A percentile compares a stretch with the other conserved stretches of the same genome.
phyloP scores from a whole-genome alignment of 139 green algal species.

The Ulvella scutata region DNA sequence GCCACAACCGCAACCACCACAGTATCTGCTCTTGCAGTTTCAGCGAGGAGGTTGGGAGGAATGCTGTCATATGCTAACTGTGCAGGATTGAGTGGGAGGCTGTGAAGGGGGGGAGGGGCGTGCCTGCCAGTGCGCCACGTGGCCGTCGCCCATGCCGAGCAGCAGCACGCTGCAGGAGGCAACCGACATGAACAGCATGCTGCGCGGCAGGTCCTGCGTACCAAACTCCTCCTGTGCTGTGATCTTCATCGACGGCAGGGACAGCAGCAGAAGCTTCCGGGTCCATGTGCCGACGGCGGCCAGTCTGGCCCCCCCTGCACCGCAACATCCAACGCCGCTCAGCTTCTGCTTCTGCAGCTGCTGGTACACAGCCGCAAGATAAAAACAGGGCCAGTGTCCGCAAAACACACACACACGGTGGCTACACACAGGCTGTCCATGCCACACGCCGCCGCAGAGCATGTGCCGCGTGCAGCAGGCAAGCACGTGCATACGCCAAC shows the following conservation, averaged over 20 bases:
- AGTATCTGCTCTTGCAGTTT: no score
- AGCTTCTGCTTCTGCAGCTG: no score
- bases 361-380: no score
- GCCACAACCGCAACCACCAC: no score
- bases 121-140: conserved; percentile 6
- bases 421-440: no score
- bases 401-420: no score
- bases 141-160: conserved; percentile 21
- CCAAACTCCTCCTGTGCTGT: neutral
- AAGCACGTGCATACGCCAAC: no score
- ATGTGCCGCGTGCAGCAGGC: no score
- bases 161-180: neutral
- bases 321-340: no score
- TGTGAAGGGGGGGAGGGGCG: neutral
- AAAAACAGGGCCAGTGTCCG: no score
- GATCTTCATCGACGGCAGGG: conserved; percentile 5
- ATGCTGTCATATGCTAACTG: neutral
- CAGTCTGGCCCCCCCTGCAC: conserved; percentile 2
- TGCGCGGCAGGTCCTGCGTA: neutral
- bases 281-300: conserved; percentile 30
- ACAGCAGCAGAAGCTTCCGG: conserved; percentile 21
- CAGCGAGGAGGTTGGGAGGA: no score
- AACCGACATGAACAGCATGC: neutral
- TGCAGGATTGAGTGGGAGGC: neutral
- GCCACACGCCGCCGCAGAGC: no score